Conservation (phyloP, 2,329 filamentous ascomycete genomes). For the Fusarium succisae region DNA sequence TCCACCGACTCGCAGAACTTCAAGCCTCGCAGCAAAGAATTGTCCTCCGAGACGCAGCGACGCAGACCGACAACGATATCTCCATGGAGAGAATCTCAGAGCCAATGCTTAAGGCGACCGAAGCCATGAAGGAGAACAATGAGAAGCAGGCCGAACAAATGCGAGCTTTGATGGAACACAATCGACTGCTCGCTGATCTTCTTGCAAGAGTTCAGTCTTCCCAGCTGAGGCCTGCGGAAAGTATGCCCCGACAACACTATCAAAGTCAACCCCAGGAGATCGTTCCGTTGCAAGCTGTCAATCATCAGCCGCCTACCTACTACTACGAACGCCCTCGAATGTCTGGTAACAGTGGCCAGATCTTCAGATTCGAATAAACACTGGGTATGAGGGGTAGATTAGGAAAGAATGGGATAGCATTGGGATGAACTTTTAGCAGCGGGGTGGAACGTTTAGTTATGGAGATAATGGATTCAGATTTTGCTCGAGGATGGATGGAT, state of each 20-base stretch:
- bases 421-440: background rate
- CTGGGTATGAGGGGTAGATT: background rate
- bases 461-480: background rate
- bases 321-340: background rate
- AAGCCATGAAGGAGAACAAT: background rate
- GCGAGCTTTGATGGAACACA: background rate
- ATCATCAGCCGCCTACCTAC: background rate
- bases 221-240: background rate
- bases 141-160: background rate
- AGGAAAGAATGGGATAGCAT: background rate
- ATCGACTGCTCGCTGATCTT: background rate
- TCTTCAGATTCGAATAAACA: background rate
- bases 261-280: background rate
- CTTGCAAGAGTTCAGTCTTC: background rate
- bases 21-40: background rate
- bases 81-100: background rate
- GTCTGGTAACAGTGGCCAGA: background rate
- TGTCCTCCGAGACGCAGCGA: background rate
- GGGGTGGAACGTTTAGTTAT: background rate
- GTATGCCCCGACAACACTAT: background rate
- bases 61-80: conserved; percentile 6
- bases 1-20: background rate
- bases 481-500: background rate
- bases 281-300: background rate
- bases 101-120: background rate